Percentiles rank a stretch among this genome's conserved stretches.
Conservation (phyloP, 1,139 yeast genomes). For the Schwanniomyces etchellsii region DNA sequence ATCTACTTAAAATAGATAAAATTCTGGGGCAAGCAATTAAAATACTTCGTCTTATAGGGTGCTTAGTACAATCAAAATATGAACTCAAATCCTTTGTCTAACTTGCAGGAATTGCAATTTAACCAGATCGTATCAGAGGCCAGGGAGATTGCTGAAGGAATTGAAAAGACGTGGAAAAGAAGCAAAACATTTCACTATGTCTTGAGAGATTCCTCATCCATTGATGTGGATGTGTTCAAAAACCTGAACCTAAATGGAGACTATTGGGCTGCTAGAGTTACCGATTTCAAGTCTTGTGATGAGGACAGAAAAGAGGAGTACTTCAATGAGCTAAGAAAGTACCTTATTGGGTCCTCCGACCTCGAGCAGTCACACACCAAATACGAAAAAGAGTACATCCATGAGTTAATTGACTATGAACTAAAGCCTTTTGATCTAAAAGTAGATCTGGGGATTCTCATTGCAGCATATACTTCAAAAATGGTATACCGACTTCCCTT, state of each 20-base stretch:
- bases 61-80: no score
- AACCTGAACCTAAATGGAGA: slow-evolving; percentile 10
- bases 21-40: no score
- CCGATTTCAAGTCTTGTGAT: slow-evolving; percentile 13
- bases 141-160: slow-evolving; percentile 5
- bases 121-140: slow-evolving; percentile 4
- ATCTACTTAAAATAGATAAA: no score
- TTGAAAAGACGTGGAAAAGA: slow-evolving; percentile 11
- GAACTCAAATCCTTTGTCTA: no score
- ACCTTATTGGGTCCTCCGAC: slow-evolving; percentile 15
- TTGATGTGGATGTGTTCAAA: neutral
- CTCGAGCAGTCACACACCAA: slow-evolving; percentile 26
- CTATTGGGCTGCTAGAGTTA: slow-evolving; percentile 18
- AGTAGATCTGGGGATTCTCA: neutral
- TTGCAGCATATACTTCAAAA: slow-evolving; percentile 13
- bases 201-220: slow-evolving; percentile 3
- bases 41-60: no score
- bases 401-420: slow-evolving; percentile 21
- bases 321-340: slow-evolving; percentile 10
- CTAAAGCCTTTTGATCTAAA: slow-evolving; percentile 11
- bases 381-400: slow-evolving; percentile 29
- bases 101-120: slow-evolving; percentile 3
- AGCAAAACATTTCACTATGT: slow-evolving; percentile 7
- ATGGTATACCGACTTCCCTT: slow-evolving; percentile 47
- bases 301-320: slow-evolving; percentile 10